Percentiles rank a stretch among this genome's conserved stretches.
phyloP scores from a whole-genome alignment of 108 stramenopile species.

The Skeletonema costatum region DNA sequence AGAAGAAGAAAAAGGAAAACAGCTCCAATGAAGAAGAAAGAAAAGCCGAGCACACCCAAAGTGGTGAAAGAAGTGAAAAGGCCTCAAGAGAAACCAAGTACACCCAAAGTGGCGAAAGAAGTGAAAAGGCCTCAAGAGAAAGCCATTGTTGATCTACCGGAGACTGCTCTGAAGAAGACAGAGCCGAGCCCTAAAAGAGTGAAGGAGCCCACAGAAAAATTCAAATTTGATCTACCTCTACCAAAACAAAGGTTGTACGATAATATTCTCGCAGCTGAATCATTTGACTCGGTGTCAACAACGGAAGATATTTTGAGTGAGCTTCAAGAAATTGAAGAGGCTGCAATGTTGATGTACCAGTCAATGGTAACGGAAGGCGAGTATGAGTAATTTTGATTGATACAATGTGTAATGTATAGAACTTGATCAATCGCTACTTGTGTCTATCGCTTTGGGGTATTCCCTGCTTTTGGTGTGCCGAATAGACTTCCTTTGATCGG shows the following conservation, averaged over 20 bases:
- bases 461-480: not conserved
- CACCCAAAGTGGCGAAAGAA: not conserved
- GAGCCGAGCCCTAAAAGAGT: too few relatives aligned
- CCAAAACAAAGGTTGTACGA: not conserved
- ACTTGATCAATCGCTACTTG: not conserved
- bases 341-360: not conserved
- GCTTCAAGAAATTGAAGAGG: not conserved
- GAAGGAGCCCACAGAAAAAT: not conserved
- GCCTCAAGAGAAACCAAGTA: not conserved
- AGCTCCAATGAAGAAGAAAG: not conserved
- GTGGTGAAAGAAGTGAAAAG: not conserved
- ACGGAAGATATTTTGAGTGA: not conserved
- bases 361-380: not conserved
- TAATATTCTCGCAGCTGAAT: not conserved
- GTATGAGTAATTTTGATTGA: not conserved
- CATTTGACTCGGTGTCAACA: not conserved
- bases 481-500: not conserved
- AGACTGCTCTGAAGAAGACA: too few relatives aligned
- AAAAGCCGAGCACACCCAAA: not conserved
- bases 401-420: not conserved
- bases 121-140: too few relatives aligned
- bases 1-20: not conserved
- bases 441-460: not conserved
- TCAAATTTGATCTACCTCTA: not conserved
- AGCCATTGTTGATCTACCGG: too few relatives aligned